Evolutionary conservation across 2,329 filamentous ascomycete species (phyloP), one percentile per base, ranked within the genome.

Genomic region (Blastomyces percursus): DNA sequence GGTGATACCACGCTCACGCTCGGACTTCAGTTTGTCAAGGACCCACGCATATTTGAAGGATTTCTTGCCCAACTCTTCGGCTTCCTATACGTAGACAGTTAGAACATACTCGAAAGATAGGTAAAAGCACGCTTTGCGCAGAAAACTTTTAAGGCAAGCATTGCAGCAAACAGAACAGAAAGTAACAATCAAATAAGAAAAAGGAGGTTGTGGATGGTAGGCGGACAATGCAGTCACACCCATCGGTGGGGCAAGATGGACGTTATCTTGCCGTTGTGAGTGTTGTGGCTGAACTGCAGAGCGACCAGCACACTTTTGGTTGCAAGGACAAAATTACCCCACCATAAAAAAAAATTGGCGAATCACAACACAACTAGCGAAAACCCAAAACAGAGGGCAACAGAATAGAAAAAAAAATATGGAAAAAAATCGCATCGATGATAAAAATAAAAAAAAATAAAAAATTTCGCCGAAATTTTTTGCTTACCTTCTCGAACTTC

Each of bases 1-100:
- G 83, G 94, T 99, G 91, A 99, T 99, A 96, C 94, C 94, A 91
- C 94, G 94, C 87, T 97, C 94, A 91, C 94, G 94, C 90, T 99
- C 94, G 79, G 94, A 91, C 91, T 99, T 97, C 78, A 99, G 89
- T 85, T 99, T 99, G 91, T 99, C 94, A 80, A 99, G 87, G 81
- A 99, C 94, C 94, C 94, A 97, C 75, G 93, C 94, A 83, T 99
- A 99, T 88, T 99, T 99, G 93, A 99, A 99, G 80, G 93, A 97
- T 85, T 94, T 94, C 89, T 99, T 99, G 80, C 94, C 94, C 79
- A 97, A 86, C 82, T 97, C 91, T 81, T 92, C 91, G 77, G 94
- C 94, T 92, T 96, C 93, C 91, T 95, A 73, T 79, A 61, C 48
- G 27, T 35, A 52, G 54, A 27, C 42, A n/a, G 63, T 71, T 66